Conservation (phyloP, 116 monocot genomes). For the Phalaenopsis hybrid region DNA sequence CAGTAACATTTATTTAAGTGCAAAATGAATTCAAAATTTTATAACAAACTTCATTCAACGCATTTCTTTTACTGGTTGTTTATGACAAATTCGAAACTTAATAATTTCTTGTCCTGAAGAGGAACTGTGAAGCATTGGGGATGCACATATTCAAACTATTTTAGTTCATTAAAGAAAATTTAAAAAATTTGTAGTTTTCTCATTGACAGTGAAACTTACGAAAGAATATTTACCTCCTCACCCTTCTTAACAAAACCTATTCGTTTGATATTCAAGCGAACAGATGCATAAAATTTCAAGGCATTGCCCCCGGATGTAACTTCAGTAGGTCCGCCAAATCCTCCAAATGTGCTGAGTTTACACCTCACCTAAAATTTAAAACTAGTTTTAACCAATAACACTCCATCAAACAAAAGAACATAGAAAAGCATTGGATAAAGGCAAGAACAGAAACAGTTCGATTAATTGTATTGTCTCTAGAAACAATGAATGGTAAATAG, state of each 20-base stretch:
- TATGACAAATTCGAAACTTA: no score
- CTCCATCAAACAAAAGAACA: constrained; percentile 3
- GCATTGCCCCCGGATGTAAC: constrained; percentile 96
- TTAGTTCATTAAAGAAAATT: not conserved
- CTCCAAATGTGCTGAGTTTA: constrained; percentile 82
- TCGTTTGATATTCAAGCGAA: constrained; percentile 71
- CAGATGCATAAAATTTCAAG: constrained; percentile 92
- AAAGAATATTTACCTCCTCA: constrained; percentile 56
- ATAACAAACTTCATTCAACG: no score
- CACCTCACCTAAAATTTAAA: constrained; percentile 54
- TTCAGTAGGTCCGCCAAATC: constrained; percentile 84
- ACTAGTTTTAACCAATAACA: not conserved
- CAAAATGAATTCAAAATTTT: no score
- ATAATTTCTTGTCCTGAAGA: not conserved
- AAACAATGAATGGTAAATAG: not conserved
- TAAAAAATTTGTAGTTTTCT: not conserved
- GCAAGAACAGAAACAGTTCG: not conserved
- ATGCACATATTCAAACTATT: not conserved
- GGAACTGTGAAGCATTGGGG: not conserved
- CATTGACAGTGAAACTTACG: not conserved
- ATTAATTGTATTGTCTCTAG: not conserved
- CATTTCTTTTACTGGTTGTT: no score
- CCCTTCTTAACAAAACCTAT: constrained; percentile 78
- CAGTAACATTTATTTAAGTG: no score
- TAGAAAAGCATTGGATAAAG: not conserved